Percentiles rank a stretch among this genome's conserved stretches.
Evolutionary conservation across 306 rosid species (phyloP).

Genomic region (Cicer yamashitae): DNA sequence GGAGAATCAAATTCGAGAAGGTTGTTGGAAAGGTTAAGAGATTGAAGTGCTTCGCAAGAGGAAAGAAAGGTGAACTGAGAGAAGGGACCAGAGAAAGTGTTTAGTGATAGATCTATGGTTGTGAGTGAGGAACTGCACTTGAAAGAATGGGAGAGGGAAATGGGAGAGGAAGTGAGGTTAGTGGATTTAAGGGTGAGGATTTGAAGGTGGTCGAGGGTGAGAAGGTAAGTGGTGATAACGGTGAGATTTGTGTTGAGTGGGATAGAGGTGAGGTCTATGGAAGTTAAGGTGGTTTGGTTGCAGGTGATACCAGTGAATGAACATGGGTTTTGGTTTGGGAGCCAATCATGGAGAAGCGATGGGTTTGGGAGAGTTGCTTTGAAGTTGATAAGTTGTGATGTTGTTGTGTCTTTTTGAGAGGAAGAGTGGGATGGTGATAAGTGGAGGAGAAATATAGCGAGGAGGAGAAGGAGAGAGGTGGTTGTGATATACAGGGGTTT

Average conservation of each 20-base stretch:
- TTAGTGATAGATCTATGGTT: constrained; percentile 75
- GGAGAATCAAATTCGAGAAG: constrained; percentile 29
- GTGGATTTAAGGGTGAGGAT: constrained; percentile 54
- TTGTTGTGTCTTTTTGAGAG: constrained; percentile 24
- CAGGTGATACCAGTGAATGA: constrained; percentile 67
- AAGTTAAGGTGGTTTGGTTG: constrained; percentile 55
- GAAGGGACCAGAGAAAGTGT: constrained; percentile 62
- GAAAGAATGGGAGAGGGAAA: constrained; percentile 34
- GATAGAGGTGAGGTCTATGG: constrained; percentile 65
- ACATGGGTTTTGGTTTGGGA: constrained; percentile 66
- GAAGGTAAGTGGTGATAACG: constrained; percentile 52
- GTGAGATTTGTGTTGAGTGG: constrained; percentile 63
- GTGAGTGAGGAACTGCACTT: constrained; percentile 63
- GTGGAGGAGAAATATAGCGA: constrained; percentile 31
- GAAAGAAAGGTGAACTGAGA: constrained; percentile 49
- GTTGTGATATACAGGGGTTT: constrained; percentile 33
- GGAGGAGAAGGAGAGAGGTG: constrained; percentile 19
- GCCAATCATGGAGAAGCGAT: constrained; percentile 60
- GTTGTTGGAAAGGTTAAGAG: constrained; percentile 75
- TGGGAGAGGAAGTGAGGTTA: constrained; percentile 52
- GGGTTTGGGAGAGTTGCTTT: constrained; percentile 65
- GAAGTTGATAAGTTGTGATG: constrained; percentile 69
- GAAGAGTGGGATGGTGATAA: constrained; percentile 13
- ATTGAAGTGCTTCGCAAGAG: constrained; percentile 57
- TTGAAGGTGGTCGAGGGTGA: constrained; percentile 63